Conservation (phyloP, 495 filamentous ascomycete species). For the Clohesyomyces aquaticus region DNA sequence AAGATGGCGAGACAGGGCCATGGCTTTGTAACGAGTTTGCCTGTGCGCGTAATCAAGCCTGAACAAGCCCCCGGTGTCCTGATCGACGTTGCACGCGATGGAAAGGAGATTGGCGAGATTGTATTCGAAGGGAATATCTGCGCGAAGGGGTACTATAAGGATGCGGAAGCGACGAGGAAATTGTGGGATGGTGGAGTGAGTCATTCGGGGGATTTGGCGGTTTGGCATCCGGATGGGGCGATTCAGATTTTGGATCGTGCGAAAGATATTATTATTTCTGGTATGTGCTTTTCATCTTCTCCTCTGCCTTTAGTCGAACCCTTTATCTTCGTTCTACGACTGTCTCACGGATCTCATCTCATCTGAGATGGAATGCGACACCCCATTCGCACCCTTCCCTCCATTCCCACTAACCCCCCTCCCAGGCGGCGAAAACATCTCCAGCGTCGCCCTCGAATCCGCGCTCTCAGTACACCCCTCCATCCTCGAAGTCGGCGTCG, state of each 20-base stretch:
- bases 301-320: background rate
- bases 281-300: constrained; percentile 56
- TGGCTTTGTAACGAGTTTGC: constrained; percentile 83
- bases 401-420: background rate
- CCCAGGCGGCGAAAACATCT: constrained; percentile 93
- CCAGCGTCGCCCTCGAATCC: constrained; percentile 85
- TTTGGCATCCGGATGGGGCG: constrained; percentile 86
- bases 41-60: constrained; percentile 79
- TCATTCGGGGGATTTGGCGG: constrained; percentile 89
- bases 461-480: constrained; percentile 90
- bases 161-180: constrained; percentile 81
- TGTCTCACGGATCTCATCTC: background rate
- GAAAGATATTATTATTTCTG: constrained; percentile 98
- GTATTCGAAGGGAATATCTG: constrained; percentile 92
- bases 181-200: constrained; percentile 85
- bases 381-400: background rate
- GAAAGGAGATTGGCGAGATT: constrained; percentile 91
- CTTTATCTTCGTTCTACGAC: background rate
- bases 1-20: constrained; percentile 93
- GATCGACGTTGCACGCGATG: constrained; percentile 76
- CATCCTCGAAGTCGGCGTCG: constrained; percentile 87
- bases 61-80: constrained; percentile 69
- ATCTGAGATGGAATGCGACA: too few relatives aligned
- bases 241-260: constrained; percentile 91
- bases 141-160: constrained; percentile 88